Evolutionary conservation across 129 eudicot species (phyloP), one percentile per base, ranked within the genome.

Genomic region (Artemisia annua): DNA sequence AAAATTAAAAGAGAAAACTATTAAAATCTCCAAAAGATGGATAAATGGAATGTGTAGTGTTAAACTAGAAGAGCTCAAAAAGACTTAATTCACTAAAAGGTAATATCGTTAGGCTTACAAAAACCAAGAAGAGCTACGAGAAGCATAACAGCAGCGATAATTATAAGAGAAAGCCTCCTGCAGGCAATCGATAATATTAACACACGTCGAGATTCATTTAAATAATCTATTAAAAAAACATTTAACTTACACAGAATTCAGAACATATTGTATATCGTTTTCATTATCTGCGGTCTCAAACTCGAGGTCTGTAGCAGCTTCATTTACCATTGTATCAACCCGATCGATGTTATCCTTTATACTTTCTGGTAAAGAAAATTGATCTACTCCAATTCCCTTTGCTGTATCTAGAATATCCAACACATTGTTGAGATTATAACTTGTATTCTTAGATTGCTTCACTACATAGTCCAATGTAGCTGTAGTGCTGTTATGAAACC

Each of bases 111-210:
- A 62, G 48, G 67, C 97, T 89, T 82, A 89, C 99, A 50, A 74
- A 95, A 88, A 64, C 99, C 99, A 71, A 90, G 84, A 53, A 90
- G 80, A 16, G 91, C 91, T 67, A 95, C 66, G 14, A 79, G 69
- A 76, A 95, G 99, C 97, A 90, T 90, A 63, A 95, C 73, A 43
- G 97, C 94, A 12, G 96, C 87, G 26, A 88, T 80, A 6, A 85
- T 72, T 48, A 90, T 82, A 52, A 95, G 90, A 43, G 91, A 76
- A 35, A 76, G 61, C 78, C 90, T 73, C 91, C 99, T 95, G 85
- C 68, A 87, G 28, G 67, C 15, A 75, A 77, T 32, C 54, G n/a
- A 13, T 61, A 63, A 63, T 18, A 18, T 69, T 28, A 48, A 35
- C 11, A 58, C 19, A 22, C 16, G 73, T 24, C 67, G 6, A 54